These are phyloP conservation scores for Xylariales sp. DNA, from an alignment of 2,329 filamentous ascomycete genomes.

Conservation along the genomic window DNA sequence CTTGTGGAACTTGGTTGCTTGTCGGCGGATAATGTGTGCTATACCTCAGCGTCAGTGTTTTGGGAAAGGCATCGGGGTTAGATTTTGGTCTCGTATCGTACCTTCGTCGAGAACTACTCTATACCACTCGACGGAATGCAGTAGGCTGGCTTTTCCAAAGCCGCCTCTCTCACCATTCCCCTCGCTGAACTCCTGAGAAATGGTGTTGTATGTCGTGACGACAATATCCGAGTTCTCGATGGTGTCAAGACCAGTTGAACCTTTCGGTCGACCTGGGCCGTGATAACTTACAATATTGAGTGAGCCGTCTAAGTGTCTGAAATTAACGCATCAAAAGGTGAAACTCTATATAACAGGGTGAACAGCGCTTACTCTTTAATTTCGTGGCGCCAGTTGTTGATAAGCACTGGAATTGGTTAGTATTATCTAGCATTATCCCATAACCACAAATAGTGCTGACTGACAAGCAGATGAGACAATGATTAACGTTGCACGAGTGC, in stretches of 20 bases:
- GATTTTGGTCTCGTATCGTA: no score
- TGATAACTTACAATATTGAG: conserved; percentile 31
- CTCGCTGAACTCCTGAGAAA: conserved; percentile 28
- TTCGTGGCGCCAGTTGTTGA: conserved; percentile 35
- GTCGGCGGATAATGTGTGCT: conserved; percentile 49
- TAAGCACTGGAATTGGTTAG: conserved; percentile 27
- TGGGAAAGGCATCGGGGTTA: no score
- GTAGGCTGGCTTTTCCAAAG: conserved; percentile 10
- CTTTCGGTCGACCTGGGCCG: conserved; percentile 21
- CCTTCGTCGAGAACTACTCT: conserved; percentile 41
- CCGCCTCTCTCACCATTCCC: conserved; percentile 1
- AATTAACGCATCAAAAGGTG: neutral
- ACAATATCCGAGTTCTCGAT: conserved; percentile 34
- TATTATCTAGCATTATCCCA: no score
- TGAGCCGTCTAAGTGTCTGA: conserved; percentile 26
- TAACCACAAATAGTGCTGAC: no score
- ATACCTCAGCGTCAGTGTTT: no score
- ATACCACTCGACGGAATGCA: conserved; percentile 35
- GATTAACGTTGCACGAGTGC: conserved; percentile 37
- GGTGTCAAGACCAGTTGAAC: conserved; percentile 10
- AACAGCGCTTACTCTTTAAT: conserved; percentile 29
- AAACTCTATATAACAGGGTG: neutral
- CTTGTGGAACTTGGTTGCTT: conserved; percentile 37
- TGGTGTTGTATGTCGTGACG: conserved; percentile 43
- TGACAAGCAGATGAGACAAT: conserved; percentile 37